Base-by-base conservation (phyloP, 495 filamentous ascomycete species). In the Sordaria brevicollis region DNA sequence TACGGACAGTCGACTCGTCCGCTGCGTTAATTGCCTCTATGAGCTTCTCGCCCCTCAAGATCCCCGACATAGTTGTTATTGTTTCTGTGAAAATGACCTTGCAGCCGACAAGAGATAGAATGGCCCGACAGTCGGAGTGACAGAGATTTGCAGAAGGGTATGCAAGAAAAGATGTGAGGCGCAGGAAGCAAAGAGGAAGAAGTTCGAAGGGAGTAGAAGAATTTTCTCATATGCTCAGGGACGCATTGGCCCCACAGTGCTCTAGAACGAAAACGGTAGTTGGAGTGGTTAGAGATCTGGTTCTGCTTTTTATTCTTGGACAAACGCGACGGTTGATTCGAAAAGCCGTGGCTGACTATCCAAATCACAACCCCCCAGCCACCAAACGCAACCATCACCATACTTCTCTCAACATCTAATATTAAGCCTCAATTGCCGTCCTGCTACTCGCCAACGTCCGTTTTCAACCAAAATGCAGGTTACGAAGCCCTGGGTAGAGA, bases 401-500 rank as follows among this genome's bases (percentile, higher is more conserved):
- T 43, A 57, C 33, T n/a, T 15, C 31, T 11, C 33, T 33, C 69
- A 82, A 65, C 9, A 25, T 2, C 19, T 78, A 81, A 17, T 71
- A 19, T 65, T 80, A 82, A 49, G 71, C 71, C 10, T 77, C 80
- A 3, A 79, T 76, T n/a, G 75, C 77, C 35, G 76, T 35, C 39
- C 66, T 78, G 21, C 77, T 78, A 73, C 72, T 78, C 8, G 80
- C 82, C 68, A 82, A 68, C 81, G 81, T 82, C 39, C 69, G 67
- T 77, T 74, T 49, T 80, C 78, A 75, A 86, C 84, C 67, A 86
- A 79, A 35, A 86, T 83, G 69, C 77, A 71, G 19, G 79, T 76
- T 31, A 86, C 84, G 34, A 86, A 80, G 65, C 84, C 83, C 77
- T 86, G 85, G 76, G 85, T 84, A 73, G 82, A 91, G 80, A 97